phyloP scores from a whole-genome alignment of 2,329 filamentous ascomycete genomes.

The Zymoseptoria crescenta region DNA sequence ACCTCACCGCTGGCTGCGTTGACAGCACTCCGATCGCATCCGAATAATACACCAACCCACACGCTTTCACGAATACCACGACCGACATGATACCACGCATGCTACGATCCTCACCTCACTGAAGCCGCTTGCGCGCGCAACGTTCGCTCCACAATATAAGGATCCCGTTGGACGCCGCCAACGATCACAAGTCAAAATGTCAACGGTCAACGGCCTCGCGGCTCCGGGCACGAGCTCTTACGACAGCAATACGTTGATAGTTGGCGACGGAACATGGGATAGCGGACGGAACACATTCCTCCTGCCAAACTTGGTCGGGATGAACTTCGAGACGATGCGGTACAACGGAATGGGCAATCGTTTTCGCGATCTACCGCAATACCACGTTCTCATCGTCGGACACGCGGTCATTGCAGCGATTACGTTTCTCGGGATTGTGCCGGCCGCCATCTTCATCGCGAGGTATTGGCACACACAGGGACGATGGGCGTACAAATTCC shows the following conservation, averaged over 20 bases:
- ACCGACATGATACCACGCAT: background rate
- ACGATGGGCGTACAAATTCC: constrained; percentile 56
- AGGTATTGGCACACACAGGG: constrained; percentile 55
- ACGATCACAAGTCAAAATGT: constrained; percentile 16
- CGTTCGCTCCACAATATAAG: background rate
- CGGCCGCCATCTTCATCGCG: constrained; percentile 63
- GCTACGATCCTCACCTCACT: background rate
- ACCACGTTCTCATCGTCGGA: constrained; percentile 61
- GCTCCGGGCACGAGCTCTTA: constrained; percentile 66
- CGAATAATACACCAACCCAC: background rate
- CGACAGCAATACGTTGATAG: constrained; percentile 63
- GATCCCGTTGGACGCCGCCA: background rate
- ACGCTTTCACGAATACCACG: background rate
- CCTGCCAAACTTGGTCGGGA: constrained; percentile 65
- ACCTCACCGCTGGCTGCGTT: background rate
- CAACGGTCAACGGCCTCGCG: constrained; percentile 41
- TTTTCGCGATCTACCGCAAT: constrained; percentile 60
- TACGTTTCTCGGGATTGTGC: constrained; percentile 66
- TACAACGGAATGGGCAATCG: constrained; percentile 86
- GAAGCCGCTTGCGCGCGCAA: background rate
- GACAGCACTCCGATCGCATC: background rate
- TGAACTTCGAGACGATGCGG: constrained; percentile 74
- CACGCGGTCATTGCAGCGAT: constrained; percentile 67
- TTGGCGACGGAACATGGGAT: constrained; percentile 81
- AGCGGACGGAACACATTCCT: constrained; percentile 68